Conservation (phyloP, 2,329 filamentous ascomycete species). For the Sarocladium oryzae region DNA sequence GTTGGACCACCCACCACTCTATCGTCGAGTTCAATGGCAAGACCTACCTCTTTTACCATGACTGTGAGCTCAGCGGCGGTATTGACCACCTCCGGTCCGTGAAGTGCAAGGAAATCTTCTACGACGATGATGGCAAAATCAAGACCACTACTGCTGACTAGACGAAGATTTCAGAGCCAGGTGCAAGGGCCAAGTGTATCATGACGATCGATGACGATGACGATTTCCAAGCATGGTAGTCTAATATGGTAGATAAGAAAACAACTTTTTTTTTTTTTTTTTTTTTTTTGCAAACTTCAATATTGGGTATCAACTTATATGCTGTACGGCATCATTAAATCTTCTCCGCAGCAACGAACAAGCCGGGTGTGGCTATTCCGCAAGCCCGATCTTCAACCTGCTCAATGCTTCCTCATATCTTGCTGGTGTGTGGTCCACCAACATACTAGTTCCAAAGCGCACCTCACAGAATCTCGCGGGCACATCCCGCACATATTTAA, state of each 20-base stretch:
- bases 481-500: slow-evolving; percentile 66
- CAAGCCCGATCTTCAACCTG: slow-evolving; percentile 47
- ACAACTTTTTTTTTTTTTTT: no score
- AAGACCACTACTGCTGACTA: slow-evolving; percentile 27
- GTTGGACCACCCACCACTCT: slow-evolving; percentile 78
- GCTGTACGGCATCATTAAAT: no score
- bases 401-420: slow-evolving; percentile 65
- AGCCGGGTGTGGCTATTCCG: slow-evolving; percentile 16
- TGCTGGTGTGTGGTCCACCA: slow-evolving; percentile 69
- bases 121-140: slow-evolving; percentile 60
- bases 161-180: not conserved
- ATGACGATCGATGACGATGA: not conserved
- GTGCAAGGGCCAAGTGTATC: not conserved
- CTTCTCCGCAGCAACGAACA: no score
- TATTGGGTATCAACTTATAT: not conserved
- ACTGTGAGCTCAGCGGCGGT: slow-evolving; percentile 60
- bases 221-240: not conserved
- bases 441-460: slow-evolving; percentile 65
- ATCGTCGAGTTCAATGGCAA: slow-evolving; percentile 66
- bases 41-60: slow-evolving; percentile 74
- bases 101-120: slow-evolving; percentile 69
- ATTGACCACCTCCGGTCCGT: slow-evolving; percentile 67
- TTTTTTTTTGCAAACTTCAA: no score
- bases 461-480: slow-evolving; percentile 65
- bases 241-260: not conserved